Conservation (phyloP, 129 eudicot species). For the Logfia minima region DNA sequence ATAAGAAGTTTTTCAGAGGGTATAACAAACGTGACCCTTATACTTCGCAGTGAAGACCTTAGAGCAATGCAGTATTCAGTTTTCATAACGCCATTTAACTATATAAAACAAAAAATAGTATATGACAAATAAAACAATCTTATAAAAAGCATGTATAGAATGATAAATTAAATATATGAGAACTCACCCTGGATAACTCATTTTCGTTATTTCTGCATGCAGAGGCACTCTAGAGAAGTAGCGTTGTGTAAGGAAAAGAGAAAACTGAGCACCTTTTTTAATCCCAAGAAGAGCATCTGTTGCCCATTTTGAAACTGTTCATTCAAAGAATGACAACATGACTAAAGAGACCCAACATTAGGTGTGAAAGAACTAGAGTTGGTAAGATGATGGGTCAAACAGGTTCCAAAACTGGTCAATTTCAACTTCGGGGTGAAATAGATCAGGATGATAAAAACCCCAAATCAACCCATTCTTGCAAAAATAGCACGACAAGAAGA, state of each 20-base stretch:
- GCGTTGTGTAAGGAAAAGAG: conserved; percentile 68
- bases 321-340: conserved; percentile 11
- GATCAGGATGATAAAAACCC: background rate
- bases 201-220: conserved; percentile 45
- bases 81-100: conserved; percentile 91
- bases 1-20: background rate
- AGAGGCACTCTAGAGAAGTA: conserved; percentile 74
- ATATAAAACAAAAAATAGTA: conserved; percentile 20
- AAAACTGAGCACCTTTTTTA: conserved; percentile 83
- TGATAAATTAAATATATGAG: background rate
- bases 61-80: conserved; percentile 85
- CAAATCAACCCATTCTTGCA: conserved; percentile 2
- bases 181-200: conserved; percentile 66
- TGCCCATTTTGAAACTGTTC: conserved; percentile 94
- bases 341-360: background rate
- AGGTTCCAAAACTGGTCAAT: background rate
- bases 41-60: conserved; percentile 71
- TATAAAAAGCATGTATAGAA: background rate
- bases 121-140: conserved; percentile 3
- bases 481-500: background rate
- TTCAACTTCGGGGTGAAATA: background rate
- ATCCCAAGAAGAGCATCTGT: conserved; percentile 83
- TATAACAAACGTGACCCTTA: conserved; percentile 85
- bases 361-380: conserved; percentile 5
- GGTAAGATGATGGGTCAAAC: background rate